Base-by-base conservation (phyloP, 2,329 filamentous ascomycete species). In the Penicillium oxalicum region DNA sequence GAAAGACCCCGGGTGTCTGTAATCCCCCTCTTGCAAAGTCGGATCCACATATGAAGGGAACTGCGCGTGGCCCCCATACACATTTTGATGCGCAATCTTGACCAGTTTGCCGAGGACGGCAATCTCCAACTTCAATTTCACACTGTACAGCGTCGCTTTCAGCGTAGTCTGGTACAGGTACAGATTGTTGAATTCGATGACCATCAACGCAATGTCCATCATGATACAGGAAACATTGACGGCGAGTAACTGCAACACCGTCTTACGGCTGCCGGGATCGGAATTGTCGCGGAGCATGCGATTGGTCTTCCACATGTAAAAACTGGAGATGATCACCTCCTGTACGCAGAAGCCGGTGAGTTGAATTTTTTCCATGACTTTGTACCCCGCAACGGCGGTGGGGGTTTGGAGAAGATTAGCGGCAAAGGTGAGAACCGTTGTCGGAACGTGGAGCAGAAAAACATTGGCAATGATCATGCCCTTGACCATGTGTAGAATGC, bases 381-480 rank as follows among this genome's bases (percentile, higher is more conserved):
- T 54, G 47, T 61, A 64, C 3, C 56, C 58, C 4, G 25, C 33
- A 44, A 58, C 1, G 52, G 59, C 58, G 2, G 54, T 35, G 3
- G n/a, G 9, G 24, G 56, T 44, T 5, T 42, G 18, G 12, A 48
- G 53, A 33, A 57, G 61, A 40, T 64, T 62, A 32, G 59, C 54
- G 6, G 46, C 77, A 48, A 74, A 80, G 4, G 76, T 75, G 33
- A 83, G 64, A 1, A 81, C 72, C 1, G 74, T 76, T 4, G 76
- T 77, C 1, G 74, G 70, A 0, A 76, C 64, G 53, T 82, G 77
- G 25, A 80, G 66, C 9, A 80, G 51, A 38, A 80, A 54, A 8
- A 69, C 75, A 55, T 82, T 73, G 56, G 73, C 58, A 44, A 81
- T 72, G 51, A 84, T 82, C 77, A 83, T 82, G 32, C 61, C 69